Evolutionary conservation across 1,284 basidiomycete species (phyloP), one percentile per base, ranked within the genome.

Genomic region (Naganishia sp.): DNA sequence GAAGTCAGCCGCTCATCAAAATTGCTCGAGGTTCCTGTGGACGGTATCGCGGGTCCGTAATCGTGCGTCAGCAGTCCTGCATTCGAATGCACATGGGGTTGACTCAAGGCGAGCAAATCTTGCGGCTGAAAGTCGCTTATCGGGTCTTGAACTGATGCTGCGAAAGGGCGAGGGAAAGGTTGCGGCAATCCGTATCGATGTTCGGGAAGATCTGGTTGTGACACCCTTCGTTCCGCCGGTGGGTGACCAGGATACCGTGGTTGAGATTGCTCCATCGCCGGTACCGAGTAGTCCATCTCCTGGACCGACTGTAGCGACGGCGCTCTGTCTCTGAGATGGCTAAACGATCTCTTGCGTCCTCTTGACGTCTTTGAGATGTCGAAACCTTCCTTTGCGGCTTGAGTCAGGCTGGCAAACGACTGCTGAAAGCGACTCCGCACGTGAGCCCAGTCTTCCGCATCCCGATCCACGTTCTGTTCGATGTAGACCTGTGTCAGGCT

Each of bases 381-480:
- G 35, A 39, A 28, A 41, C 53, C 46, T n/a, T 65, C 63, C n/a
- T 35, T 55, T 28, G 63, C 63, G 35, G 64, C 55, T 6, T 50
- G 50, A 18, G 64, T 58, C 31, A 66, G 13, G n/a, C 52, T 42
- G 7, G 56, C 64, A 32, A 57, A 66, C 15, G 39, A 23, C 39
- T 60, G 41, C 18, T 53, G 55, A 32, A 66, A 66, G 31, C 55
- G 39, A 6, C 35, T 28, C 39, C 57, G 56, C 28, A 51, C 31
- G 32, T 6, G 35, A 1, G 49, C 41, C 64, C 64, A 66, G 15
- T 66, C 55, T 7, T 58, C 63, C 17, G 35, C 47, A 42, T 61
- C 52, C 28, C 63, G 54, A 21, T 50, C 63, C 9, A 55, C 50
- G 25, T 46, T 58, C 35, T 66, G 55, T 17, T 66, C 64, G 50